Percentiles rank a stretch among this genome's conserved stretches.
phyloP scores from a whole-genome alignment of 495 filamentous ascomycete genomes.

The Glarea lozoyensis region DNA sequence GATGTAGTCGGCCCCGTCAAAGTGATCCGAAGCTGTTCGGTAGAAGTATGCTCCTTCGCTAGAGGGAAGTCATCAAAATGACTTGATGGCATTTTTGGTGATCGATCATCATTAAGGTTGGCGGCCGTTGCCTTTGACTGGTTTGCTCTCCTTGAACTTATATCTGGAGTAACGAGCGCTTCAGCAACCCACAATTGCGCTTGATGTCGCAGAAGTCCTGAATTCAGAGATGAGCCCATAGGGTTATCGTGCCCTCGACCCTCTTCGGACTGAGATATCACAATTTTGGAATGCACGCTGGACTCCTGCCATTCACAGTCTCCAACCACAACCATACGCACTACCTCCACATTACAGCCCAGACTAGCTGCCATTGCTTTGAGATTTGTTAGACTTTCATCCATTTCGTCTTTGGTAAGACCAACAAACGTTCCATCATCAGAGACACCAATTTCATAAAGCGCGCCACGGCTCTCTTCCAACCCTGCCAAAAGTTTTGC shows the following conservation, averaged over 20 bases:
- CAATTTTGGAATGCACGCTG: not conserved
- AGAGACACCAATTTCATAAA: constrained; percentile 94
- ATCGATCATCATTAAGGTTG: not conserved
- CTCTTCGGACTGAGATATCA: not conserved
- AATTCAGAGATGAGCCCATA: not conserved
- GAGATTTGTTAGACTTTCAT: constrained; percentile 78
- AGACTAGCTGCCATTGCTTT: constrained; percentile 85
- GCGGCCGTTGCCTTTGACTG: not conserved
- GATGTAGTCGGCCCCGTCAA: constrained; percentile 86
- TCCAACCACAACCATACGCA: constrained; percentile 78
- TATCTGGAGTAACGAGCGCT: constrained; percentile 61
- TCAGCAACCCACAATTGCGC: constrained; percentile 82
- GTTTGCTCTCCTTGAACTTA: constrained; percentile 24
- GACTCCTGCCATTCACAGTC: constrained; percentile 63
- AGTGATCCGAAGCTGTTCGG: constrained; percentile 81
- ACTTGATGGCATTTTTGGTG: not conserved
- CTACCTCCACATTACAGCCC: constrained; percentile 78
- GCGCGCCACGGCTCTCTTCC: constrained; percentile 83
- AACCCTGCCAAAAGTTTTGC: constrained; percentile 66
- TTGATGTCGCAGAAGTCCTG: constrained; percentile 17
- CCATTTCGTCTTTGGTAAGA: constrained; percentile 80
- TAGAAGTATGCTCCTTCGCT: constrained; percentile 21
- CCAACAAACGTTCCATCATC: constrained; percentile 92
- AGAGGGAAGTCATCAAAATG: constrained; percentile 1
- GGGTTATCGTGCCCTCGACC: not conserved